phyloP scores from a whole-genome alignment of 257 asterid genomes.

The Agastache rugosa region DNA sequence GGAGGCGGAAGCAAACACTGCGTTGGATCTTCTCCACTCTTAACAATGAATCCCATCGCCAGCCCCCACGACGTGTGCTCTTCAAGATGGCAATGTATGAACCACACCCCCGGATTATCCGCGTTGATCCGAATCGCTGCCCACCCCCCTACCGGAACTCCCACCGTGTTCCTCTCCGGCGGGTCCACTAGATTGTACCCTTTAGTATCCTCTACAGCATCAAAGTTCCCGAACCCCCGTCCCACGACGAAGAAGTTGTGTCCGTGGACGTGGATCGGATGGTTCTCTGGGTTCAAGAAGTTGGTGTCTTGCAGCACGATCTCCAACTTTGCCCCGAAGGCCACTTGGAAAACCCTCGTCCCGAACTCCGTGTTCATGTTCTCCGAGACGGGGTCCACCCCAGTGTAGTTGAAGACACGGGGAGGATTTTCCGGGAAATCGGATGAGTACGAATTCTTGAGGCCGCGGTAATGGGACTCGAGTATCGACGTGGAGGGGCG shows the following conservation, averaged over 20 bases:
- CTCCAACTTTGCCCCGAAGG: slow-evolving; percentile 64
- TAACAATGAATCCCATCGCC: slow-evolving; percentile 9
- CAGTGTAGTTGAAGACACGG: slow-evolving; percentile 62
- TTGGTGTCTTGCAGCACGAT: slow-evolving; percentile 73
- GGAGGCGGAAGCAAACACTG: slow-evolving; percentile 78
- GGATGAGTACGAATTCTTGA: slow-evolving; percentile 13
- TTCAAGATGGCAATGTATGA: slow-evolving; percentile 82
- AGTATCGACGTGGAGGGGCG: slow-evolving; percentile 62
- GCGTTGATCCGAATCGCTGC: slow-evolving; percentile 67
- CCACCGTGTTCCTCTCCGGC: slow-evolving; percentile 83
- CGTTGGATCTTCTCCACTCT: slow-evolving; percentile 49
- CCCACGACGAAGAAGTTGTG: slow-evolving; percentile 79
- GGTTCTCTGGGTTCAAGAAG: slow-evolving; percentile 69
- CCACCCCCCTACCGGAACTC: slow-evolving; percentile 87
- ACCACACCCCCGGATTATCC: slow-evolving; percentile 92
- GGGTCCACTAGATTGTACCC: slow-evolving; percentile 70
- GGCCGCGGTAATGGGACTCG: slow-evolving; percentile 59
- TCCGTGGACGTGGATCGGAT: slow-evolving; percentile 84
- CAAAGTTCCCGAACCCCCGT: slow-evolving; percentile 76
- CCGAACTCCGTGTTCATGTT: slow-evolving; percentile 75
- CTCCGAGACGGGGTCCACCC: slow-evolving; percentile 57
- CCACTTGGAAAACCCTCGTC: slow-evolving; percentile 50
- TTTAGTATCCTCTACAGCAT: slow-evolving; percentile 41
- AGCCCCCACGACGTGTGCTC: slow-evolving; percentile 58
- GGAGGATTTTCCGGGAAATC: slow-evolving; percentile 70